Conservation (phyloP, 305 asterid genomes). For the Lippia alba region DNA sequence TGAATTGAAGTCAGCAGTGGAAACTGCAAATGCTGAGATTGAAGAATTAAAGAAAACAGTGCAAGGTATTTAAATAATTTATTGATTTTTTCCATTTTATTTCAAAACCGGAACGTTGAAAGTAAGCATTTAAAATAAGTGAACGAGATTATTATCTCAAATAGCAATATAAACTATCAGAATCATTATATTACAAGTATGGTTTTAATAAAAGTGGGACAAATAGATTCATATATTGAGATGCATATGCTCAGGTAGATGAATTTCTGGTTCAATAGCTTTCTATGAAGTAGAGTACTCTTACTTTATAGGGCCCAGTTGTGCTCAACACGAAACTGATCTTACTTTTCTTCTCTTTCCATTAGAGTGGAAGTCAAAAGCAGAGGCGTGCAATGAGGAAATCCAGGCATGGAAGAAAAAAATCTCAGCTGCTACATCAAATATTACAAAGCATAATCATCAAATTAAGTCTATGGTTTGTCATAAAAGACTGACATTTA, state of each 20-base stretch:
- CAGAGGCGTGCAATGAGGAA: slow-evolving; percentile 85
- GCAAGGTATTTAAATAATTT: slow-evolving; percentile 50
- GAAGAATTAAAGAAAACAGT: slow-evolving; percentile 67
- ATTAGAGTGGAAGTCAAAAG: slow-evolving; percentile 76
- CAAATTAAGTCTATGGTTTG: slow-evolving; percentile 89
- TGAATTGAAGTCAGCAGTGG: slow-evolving; percentile 65
- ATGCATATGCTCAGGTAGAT: slow-evolving; percentile 16
- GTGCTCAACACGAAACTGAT: too few relatives aligned
- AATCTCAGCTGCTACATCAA: slow-evolving; percentile 90
- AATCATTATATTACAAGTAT: too few relatives aligned
- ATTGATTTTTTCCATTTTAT: neutral
- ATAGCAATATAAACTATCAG: too few relatives aligned
- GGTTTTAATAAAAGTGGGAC: too few relatives aligned
- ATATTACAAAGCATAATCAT: slow-evolving; percentile 85
- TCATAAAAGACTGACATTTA: slow-evolving; percentile 24
- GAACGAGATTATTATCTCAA: too few relatives aligned
- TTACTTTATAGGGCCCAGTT: too few relatives aligned
- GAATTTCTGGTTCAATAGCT: slow-evolving; percentile 10
- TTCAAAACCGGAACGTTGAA: neutral
- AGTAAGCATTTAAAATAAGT: too few relatives aligned
- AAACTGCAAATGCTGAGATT: slow-evolving; percentile 70
- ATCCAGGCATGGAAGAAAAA: slow-evolving; percentile 84
- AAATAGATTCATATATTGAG: neutral
- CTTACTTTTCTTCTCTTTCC: slow-evolving; percentile 23
- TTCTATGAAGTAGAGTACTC: slow-evolving; percentile 20